phyloP scores from a whole-genome alignment of 164 flowering plant species.

The Tinospora cordifolia region DNA sequence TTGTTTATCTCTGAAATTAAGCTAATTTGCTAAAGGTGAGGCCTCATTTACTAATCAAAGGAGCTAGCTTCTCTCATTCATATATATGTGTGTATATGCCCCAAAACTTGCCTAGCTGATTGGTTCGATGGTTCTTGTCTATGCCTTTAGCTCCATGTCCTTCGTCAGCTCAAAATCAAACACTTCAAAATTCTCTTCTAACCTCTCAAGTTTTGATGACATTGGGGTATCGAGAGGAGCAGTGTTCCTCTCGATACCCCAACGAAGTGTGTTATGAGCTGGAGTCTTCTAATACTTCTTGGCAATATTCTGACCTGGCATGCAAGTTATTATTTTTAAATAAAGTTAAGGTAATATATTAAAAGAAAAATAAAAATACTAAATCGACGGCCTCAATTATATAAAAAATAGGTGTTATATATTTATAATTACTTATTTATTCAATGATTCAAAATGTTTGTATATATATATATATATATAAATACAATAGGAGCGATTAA shows the following conservation, averaged over 20 bases:
- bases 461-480: too few species aligned
- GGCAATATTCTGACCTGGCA: constrained; percentile 46
- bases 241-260: constrained; percentile 84
- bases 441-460: too few species aligned
- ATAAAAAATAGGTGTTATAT: too few species aligned
- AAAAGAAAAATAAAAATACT: too few species aligned
- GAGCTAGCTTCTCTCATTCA: constrained; percentile 39
- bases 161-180: constrained; percentile 71
- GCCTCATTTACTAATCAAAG: background rate
- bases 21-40: too few species aligned
- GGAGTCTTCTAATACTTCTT: constrained; percentile 61
- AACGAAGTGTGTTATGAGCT: constrained; percentile 73
- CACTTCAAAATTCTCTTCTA: constrained; percentile 68
- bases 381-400: too few species aligned
- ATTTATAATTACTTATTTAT: too few species aligned
- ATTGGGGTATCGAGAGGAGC: constrained; percentile 85
- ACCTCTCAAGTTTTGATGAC: constrained; percentile 60
- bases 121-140: constrained; percentile 61
- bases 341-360: too few species aligned
- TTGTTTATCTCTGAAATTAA: too few species aligned
- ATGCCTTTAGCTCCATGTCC: constrained; percentile 68
- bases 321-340: too few species aligned
- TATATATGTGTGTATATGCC: constrained; percentile 66
- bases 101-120: constrained; percentile 83
- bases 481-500: too few species aligned